phyloP scores from a whole-genome alignment of 2,329 filamentous ascomycete species.

The Colletotrichum cuscutae region DNA sequence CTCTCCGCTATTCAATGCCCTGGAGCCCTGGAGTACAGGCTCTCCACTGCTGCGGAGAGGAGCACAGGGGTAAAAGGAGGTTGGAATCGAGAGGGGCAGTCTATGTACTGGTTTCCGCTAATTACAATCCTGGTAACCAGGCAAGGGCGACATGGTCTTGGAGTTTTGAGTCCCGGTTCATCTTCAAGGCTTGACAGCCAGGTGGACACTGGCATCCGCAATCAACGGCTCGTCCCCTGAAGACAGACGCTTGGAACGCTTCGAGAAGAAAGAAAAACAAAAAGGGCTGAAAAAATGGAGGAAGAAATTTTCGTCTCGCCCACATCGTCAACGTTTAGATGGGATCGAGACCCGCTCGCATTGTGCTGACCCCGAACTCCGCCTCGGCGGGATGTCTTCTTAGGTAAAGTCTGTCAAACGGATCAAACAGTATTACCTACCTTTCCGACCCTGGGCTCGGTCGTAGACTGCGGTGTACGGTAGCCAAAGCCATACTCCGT shows the following conservation, averaged over 20 bases:
- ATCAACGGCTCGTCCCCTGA: slow-evolving; percentile 1
- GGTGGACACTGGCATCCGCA: slow-evolving; percentile 5
- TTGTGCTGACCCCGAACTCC: slow-evolving; percentile 18
- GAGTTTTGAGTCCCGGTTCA: neutral
- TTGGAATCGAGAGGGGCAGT: neutral
- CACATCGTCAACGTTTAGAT: neutral
- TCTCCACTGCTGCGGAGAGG: neutral
- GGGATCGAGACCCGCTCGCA: slow-evolving; percentile 10
- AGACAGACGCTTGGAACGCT: slow-evolving; percentile 8
- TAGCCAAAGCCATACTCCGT: too few species aligned
- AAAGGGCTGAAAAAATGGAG: neutral
- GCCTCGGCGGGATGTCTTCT: slow-evolving; percentile 1
- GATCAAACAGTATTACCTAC: too few species aligned
- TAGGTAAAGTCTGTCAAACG: too few species aligned
- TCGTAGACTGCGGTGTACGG: too few species aligned
- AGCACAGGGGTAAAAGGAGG: neutral
- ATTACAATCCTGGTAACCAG: neutral
- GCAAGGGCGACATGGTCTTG: neutral
- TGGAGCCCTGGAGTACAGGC: neutral
- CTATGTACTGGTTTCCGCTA: neutral
- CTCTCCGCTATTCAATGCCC: slow-evolving; percentile 4
- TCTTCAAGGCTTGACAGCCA: neutral
- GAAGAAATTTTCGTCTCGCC: neutral
- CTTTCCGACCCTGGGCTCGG: too few species aligned
- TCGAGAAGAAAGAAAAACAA: neutral